These are phyloP conservation scores for Tylopilus sp. DNA, from an alignment of 768 basidiomycete species.

Conservation along the genomic window DNA sequence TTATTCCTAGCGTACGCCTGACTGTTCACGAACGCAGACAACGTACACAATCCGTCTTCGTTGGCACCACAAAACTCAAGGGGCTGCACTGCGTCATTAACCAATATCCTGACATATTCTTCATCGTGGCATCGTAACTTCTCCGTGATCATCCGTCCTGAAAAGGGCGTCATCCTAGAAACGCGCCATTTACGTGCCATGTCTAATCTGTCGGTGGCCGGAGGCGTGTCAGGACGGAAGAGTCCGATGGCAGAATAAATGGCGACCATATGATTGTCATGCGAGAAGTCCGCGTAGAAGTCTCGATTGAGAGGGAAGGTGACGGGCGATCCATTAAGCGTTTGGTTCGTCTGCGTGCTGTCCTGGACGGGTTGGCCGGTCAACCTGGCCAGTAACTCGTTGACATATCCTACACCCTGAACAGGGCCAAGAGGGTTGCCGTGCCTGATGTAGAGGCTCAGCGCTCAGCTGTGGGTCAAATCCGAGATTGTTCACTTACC, in stretches of 20 bases:
- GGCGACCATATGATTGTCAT: slow-evolving; percentile 83
- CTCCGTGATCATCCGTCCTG: slow-evolving; percentile 72
- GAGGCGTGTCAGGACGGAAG: slow-evolving; percentile 35
- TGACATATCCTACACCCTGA: slow-evolving; percentile 84
- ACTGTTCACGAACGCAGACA: slow-evolving; percentile 66
- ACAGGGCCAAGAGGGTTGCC: slow-evolving; percentile 68
- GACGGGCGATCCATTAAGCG: slow-evolving; percentile 57
- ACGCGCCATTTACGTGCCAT: slow-evolving; percentile 42
- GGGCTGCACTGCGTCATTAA: slow-evolving; percentile 70
- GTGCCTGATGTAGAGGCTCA: slow-evolving; percentile 41
- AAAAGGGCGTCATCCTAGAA: slow-evolving; percentile 69
- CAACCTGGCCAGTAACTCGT: slow-evolving; percentile 84
- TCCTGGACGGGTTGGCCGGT: slow-evolving; percentile 62
- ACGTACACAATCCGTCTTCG: slow-evolving; percentile 55
- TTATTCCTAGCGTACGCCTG: slow-evolving; percentile 65
- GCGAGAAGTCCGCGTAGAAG: slow-evolving; percentile 80
- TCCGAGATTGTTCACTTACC: slow-evolving; percentile 48
- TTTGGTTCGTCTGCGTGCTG: slow-evolving; percentile 72
- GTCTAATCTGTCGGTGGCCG: slow-evolving; percentile 18
- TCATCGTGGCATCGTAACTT: slow-evolving; percentile 45
- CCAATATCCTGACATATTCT: slow-evolving; percentile 68
- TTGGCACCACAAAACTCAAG: slow-evolving; percentile 56
- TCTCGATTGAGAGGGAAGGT: slow-evolving; percentile 73
- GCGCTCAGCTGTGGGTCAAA: too few species aligned
- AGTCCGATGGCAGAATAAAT: slow-evolving; percentile 65